These are phyloP conservation scores for Plasmodium gonderi DNA, from an alignment of 169 alveolate species.

Conservation along the genomic window DNA sequence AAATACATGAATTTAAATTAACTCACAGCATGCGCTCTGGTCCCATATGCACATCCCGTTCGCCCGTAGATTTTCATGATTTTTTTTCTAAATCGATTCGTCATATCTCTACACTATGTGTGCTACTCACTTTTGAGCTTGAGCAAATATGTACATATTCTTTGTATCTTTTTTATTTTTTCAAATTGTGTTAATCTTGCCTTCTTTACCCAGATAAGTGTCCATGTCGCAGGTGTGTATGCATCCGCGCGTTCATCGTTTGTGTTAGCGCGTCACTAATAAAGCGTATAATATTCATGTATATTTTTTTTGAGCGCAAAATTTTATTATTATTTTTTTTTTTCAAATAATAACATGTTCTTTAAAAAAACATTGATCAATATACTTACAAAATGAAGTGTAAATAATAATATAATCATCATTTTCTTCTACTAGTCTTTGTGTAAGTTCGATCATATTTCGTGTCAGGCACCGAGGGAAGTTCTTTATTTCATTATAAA, in stretches of 20 bases:
- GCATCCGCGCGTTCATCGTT: no score
- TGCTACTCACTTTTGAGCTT: conserved; percentile 14
- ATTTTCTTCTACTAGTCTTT: no score
- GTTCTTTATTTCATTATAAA: not conserved
- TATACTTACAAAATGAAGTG: not conserved
- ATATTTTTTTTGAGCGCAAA: no score
- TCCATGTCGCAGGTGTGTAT: not conserved
- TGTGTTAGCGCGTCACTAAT: no score
- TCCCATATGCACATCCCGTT: not conserved
- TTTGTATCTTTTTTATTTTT: not conserved
- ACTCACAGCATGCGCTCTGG: not conserved
- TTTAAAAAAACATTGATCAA: not conserved
- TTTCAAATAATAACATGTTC: not conserved
- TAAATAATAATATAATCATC: not conserved
- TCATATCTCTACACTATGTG: conserved; percentile 14
- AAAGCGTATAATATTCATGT: no score
- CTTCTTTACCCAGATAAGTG: no score
- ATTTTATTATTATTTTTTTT: not conserved
- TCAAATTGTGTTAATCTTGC: not conserved
- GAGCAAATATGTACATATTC: not conserved
- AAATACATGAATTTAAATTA: not conserved
- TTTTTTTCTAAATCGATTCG: conserved; percentile 6
- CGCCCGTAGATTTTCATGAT: not conserved
- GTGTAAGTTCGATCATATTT: no score
- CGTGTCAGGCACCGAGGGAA: no score